phyloP scores from a whole-genome alignment of 352 stramenopile species.

The Phytopythium litorale region DNA sequence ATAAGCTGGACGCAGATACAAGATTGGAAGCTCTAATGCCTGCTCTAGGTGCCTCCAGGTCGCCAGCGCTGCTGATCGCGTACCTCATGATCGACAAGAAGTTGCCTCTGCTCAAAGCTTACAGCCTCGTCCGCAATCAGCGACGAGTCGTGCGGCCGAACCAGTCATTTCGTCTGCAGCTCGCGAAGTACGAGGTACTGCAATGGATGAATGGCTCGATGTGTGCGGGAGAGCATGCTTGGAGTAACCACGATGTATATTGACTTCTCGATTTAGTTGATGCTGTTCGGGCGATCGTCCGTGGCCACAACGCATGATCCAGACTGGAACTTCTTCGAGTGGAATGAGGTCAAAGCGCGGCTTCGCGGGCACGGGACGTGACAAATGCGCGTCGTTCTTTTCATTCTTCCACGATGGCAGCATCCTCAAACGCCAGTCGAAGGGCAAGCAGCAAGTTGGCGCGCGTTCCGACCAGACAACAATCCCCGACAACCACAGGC shows the following conservation, averaged over 20 bases:
- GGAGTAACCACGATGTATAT: no score
- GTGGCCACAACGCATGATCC: conserved; percentile 49
- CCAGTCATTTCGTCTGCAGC: conserved; percentile 53
- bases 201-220: background rate
- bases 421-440: background rate
- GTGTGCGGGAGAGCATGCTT: no score
- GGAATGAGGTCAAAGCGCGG: conserved; percentile 57
- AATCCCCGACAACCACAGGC: conserved; percentile 37
- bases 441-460: conserved; percentile 42
- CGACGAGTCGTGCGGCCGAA: conserved; percentile 50
- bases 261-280: conserved; percentile 18
- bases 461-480: conserved; percentile 48
- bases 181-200: conserved; percentile 60
- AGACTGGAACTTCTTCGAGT: conserved; percentile 71
- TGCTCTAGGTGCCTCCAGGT: conserved; percentile 40
- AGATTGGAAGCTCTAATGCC: background rate
- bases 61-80: conserved; percentile 46
- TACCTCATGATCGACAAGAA: conserved; percentile 72
- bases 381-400: background rate
- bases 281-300: conserved; percentile 46
- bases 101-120: conserved; percentile 52
- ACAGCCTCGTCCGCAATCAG: conserved; percentile 46
- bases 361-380: background rate
- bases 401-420: background rate
- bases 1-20: background rate